A percentile compares a stretch with the other conserved stretches of the same genome.
These are phyloP conservation scores for Eucalyptus erythrocorys DNA, from an alignment of 345 rosid genomes.

Conservation along the genomic window DNA sequence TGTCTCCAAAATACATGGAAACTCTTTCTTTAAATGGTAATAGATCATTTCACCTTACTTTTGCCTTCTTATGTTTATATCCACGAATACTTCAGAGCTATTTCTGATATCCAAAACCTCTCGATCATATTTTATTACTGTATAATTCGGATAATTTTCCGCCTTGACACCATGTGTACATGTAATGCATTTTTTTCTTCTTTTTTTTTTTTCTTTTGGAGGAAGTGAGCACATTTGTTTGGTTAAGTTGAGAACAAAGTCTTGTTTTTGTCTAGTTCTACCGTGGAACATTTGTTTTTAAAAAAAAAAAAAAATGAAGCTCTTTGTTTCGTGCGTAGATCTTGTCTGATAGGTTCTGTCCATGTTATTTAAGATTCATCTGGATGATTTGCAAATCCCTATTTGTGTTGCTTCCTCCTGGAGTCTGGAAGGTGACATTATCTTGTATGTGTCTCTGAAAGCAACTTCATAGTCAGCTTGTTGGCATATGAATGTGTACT, in stretches of 20 bases:
- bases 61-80: not conserved
- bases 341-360: not conserved
- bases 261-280: not conserved
- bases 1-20: not conserved
- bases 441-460: not conserved
- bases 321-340: not conserved
- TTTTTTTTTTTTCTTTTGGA: no score
- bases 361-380: not conserved
- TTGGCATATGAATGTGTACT: not conserved
- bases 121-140: not conserved
- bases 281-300: not conserved
- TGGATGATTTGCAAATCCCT: not conserved
- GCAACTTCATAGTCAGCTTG: not conserved
- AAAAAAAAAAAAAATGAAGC: not conserved
- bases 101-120: not conserved
- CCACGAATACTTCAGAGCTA: not conserved
- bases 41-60: not conserved
- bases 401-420: not conserved
- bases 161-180: not conserved
- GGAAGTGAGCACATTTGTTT: not conserved
- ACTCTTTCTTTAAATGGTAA: not conserved
- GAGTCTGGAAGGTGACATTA: not conserved
- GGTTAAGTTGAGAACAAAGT: not conserved
- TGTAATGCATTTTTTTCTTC: not conserved
- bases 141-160: not conserved